phyloP scores from a whole-genome alignment of 345 rosid genomes.

The Hypericum perforatum region DNA sequence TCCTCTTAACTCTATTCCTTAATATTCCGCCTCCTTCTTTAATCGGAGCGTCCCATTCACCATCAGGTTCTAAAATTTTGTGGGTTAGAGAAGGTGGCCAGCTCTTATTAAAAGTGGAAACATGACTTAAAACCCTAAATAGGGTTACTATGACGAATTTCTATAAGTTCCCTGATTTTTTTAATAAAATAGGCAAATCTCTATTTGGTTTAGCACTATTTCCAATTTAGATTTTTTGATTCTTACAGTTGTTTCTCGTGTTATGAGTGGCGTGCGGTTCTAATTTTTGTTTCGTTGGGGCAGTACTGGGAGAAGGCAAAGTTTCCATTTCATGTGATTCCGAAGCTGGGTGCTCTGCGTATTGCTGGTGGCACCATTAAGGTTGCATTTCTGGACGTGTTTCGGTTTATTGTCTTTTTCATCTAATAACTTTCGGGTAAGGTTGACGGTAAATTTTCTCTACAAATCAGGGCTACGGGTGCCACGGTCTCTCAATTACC shows the following conservation, averaged over 20 bases:
- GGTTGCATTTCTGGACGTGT: conserved; percentile 29
- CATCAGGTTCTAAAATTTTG: no score
- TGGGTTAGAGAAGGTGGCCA: no score
- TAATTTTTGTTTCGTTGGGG: not conserved
- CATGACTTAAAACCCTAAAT: no score
- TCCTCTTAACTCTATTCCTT: no score
- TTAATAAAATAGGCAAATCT: no score
- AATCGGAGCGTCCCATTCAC: no score
- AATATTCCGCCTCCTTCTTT: no score
- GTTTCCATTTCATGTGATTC: conserved; percentile 78
- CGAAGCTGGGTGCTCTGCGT: conserved; percentile 53
- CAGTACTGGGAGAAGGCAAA: conserved; percentile 99
- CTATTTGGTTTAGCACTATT: no score
- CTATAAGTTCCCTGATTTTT: no score
- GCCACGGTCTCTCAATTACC: conserved; percentile 77
- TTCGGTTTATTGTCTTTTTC: not conserved
- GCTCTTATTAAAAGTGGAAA: no score
- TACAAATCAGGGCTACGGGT: conserved; percentile 74
- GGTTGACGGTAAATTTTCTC: conserved; percentile 16
- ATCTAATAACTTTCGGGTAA: not conserved
- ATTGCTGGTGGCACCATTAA: conserved; percentile 85
- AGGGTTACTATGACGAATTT: no score
- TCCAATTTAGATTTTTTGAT: no score
- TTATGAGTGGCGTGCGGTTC: not conserved
- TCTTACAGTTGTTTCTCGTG: conserved; percentile 11